phyloP scores from a whole-genome alignment of 2,329 filamentous ascomycete genomes.

The Diaporthe destruens region DNA sequence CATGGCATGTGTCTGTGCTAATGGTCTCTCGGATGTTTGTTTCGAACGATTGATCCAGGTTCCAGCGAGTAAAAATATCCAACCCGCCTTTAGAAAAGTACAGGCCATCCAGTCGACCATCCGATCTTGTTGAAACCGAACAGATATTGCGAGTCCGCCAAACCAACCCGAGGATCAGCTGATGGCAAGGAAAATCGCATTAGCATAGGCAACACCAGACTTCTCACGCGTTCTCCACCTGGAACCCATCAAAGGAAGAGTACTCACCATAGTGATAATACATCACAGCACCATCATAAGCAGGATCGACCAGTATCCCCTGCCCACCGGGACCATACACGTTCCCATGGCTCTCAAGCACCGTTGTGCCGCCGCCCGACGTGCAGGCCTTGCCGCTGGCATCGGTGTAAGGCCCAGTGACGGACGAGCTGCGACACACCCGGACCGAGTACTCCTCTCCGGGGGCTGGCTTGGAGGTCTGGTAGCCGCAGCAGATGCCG shows the following conservation, averaged over 20 bases:
- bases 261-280: slow-evolving; percentile 70
- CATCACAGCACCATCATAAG: slow-evolving; percentile 62
- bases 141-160: slow-evolving; percentile 59
- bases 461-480: slow-evolving; percentile 60
- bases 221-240: too few species aligned
- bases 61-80: too few species aligned
- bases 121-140: slow-evolving; percentile 61
- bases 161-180: slow-evolving; percentile 66
- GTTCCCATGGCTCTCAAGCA: slow-evolving; percentile 68
- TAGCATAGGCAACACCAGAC: too few species aligned
- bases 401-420: slow-evolving; percentile 68
- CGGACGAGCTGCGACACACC: slow-evolving; percentile 66
- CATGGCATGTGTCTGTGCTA: too few species aligned
- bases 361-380: slow-evolving; percentile 67
- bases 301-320: slow-evolving; percentile 65
- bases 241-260: too few species aligned
- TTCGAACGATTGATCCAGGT: too few species aligned
- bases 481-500: slow-evolving; percentile 71
- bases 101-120: slow-evolving; percentile 60
- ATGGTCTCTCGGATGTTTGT: too few species aligned
- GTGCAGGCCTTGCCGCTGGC: slow-evolving; percentile 64
- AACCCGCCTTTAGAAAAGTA: slow-evolving; percentile 3
- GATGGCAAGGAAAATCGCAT: too few species aligned
- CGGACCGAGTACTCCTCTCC: slow-evolving; percentile 73
- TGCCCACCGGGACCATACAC: slow-evolving; percentile 75